These are phyloP conservation scores for Candida maris DNA, from an alignment of 805 yeast genomes.

Conservation along the genomic window DNA sequence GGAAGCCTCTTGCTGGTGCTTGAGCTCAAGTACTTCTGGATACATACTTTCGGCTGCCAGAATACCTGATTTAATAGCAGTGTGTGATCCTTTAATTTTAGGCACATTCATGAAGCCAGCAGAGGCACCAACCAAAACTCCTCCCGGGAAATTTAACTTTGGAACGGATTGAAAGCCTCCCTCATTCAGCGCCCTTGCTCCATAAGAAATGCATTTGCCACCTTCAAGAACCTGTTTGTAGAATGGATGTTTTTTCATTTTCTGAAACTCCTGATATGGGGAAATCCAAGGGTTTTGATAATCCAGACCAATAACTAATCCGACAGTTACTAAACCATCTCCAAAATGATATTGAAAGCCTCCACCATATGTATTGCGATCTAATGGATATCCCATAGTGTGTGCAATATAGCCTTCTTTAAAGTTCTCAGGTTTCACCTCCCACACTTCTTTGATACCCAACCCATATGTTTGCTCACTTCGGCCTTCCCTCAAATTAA, in stretches of 20 bases:
- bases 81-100: conserved; percentile 95
- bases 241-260: conserved; percentile 87
- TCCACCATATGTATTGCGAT: conserved; percentile 81
- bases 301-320: conserved; percentile 92
- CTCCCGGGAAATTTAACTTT: conserved; percentile 89
- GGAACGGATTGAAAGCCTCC: conserved; percentile 97
- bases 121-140: conserved; percentile 88
- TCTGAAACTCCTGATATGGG: conserved; percentile 94
- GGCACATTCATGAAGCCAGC: conserved; percentile 98
- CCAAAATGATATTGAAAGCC: conserved; percentile 98
- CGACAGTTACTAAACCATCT: conserved; percentile 85
- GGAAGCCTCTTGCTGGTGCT: conserved; percentile 33
- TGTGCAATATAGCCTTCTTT: conserved; percentile 79
- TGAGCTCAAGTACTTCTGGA: conserved; percentile 42
- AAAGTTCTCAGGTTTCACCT: conserved; percentile 79
- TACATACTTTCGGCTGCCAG: conserved; percentile 87
- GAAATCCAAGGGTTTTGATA: conserved; percentile 92
- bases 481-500: conserved; percentile 57
- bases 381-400: conserved; percentile 83
- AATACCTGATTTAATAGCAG: conserved; percentile 95
- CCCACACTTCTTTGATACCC: conserved; percentile 97
- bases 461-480: conserved; percentile 89
- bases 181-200: conserved; percentile 94
- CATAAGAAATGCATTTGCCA: conserved; percentile 91
- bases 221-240: conserved; percentile 72